Evolutionary conservation across 2,329 filamentous ascomycete genomes (phyloP), one percentile per base, ranked within the genome.

Genomic region (Neonectria punicea): DNA sequence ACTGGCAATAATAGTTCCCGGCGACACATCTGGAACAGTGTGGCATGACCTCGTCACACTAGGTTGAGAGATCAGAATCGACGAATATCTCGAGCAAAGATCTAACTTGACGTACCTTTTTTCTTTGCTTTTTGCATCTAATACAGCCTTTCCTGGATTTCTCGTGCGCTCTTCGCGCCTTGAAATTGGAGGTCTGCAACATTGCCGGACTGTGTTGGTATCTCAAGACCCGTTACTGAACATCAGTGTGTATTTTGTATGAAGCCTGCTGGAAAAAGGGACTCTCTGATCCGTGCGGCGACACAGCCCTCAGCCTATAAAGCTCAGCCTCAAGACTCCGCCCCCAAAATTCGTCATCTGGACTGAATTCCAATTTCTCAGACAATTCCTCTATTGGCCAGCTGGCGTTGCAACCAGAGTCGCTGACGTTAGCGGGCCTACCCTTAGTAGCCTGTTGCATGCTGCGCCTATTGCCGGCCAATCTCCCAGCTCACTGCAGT

Each of bases 131-230:
- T 9, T 73, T 73, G 14, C 71, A 73, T 7, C 71, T 51, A 2
- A 68, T 2, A n/a, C 71, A 73, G 18, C 71, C 71, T 18, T 70
- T 61, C 16, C 71, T 64, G 2, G 71, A 73, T n/a, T 73, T 73
- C 8, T 64, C 72, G 14, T 73, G 70, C 1, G 71, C 43, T 61
- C 69, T 62, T 62, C 71, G 49, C n/a, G 39, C n/a, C 10, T 18
- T 41, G 39, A 41, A 18, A 1, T 41, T n/a, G 7, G 36, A n/a
- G 16, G 39, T 13, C 10, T 39, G 39, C 7, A 10, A 18, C 39
- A 18, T 41, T 5, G 3, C 16, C 8, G n/a, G 4, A 9, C n/a
- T 14, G 8, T 41, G 16, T 36, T 6, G 14, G 34, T 16, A 14
- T 16, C 5, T 16, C 34, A 2, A 16, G 14, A 16, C 6, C 16